Percentiles rank a stretch among this genome's conserved stretches.
Evolutionary conservation across 2,329 filamentous ascomycete genomes (phyloP).

Genomic region (Xylaria sp.): DNA sequence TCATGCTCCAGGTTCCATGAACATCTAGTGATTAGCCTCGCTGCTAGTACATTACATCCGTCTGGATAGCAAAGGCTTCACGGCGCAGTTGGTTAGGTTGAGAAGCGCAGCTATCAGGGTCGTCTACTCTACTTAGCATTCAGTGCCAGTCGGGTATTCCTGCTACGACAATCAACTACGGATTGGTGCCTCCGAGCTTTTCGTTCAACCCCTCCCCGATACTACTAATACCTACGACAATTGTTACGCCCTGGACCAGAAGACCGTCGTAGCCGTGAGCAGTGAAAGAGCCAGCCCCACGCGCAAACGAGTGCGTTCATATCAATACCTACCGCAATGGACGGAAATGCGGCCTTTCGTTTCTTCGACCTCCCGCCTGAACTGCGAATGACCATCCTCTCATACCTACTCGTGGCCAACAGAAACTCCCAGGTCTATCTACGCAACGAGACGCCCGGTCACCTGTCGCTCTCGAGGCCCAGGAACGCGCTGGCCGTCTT

Average conservation of each 20-base stretch:
- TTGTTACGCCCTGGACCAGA: too few relatives aligned
- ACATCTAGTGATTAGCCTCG: too few relatives aligned
- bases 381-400: slow-evolving; percentile 31
- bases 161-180: not conserved
- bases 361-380: slow-evolving; percentile 38
- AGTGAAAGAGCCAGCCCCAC: too few relatives aligned
- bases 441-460: slow-evolving; percentile 26
- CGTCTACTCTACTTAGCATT: not conserved
- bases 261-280: too few relatives aligned
- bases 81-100: not conserved
- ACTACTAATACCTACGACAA: too few relatives aligned
- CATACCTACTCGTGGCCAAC: slow-evolving; percentile 27
- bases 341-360: slow-evolving; percentile 22
- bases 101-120: too few relatives aligned
- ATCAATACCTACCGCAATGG: slow-evolving; percentile 8
- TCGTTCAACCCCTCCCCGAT: too few relatives aligned
- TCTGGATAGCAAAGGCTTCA: not conserved
- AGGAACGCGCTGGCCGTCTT: slow-evolving; percentile 29
- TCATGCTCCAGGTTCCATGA: too few relatives aligned
- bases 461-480: slow-evolving; percentile 13
- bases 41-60: not conserved
- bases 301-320: not conserved
- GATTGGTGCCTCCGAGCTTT: too few relatives aligned
- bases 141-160: too few relatives aligned
- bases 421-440: slow-evolving; percentile 29